Base-by-base conservation (phyloP, 257 asterid genomes). In the Parsonsia alboflavescens region DNA sequence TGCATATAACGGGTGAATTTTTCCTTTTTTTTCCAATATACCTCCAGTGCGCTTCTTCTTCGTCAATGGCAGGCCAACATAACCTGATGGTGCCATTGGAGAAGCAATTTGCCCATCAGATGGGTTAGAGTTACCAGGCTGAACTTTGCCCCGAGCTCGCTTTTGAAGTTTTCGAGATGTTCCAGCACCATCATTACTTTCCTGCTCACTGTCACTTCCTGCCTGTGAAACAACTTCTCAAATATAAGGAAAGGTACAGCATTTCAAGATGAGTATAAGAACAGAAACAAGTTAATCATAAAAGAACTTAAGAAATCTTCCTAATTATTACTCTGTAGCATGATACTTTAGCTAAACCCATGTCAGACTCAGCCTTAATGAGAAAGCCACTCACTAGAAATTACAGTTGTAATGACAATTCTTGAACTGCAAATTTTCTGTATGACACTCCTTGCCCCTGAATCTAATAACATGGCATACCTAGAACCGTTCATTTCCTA, bases 11-110 rank as follows among this genome's bases (percentile, higher is more conserved):
- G 6, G 36, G 26, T 16, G 57, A 16, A 4, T 57, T 22, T 10
- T n/a, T 57, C 5, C 12, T 8, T 13, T 15, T 56, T 56, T 21
- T 56, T n/a, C n/a, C 80, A 67, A 82, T 91, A 69, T 88, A 94
- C 98, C 98, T 74, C 89, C 97, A 64, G 97, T 79, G 50, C 93
- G 93, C 85, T 87, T 91, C 91, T 91, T 91, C 89, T 92, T 91
- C 80, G 85, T 81, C 80, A 88, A 83, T 30, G 91, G 70, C 36
- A 85, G 82, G 78, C 90, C 83, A 71, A 95, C 92, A 46, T 81
- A 81, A 76, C 73, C 82, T 82, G 96, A 71, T 33, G 87, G 84
- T 44, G 79, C 68, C 65, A 82, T 75, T 50, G 88, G 91, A 73
- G 95, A 77, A 75, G 77, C 77, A 77, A 81, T 59, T 76, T 80